Base-by-base conservation (phyloP, 805 yeast species). In the Kockiozyma suomiensis region DNA sequence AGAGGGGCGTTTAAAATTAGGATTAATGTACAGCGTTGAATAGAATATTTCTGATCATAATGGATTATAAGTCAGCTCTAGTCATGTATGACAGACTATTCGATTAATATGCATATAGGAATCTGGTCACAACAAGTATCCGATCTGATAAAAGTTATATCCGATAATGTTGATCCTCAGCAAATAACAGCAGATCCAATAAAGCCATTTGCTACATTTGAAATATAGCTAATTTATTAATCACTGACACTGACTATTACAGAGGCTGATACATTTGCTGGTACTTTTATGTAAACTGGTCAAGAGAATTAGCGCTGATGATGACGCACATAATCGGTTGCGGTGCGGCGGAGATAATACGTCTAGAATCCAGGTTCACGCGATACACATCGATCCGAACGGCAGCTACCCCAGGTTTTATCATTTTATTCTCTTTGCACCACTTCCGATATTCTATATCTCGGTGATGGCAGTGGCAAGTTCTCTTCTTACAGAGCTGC, bases 401-500 rank as follows among this genome's bases (percentile, higher is more conserved):
- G n/a, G n/a, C n/a, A 30, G 10, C 33, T 30, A 30, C 33, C 33
- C 33, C 33, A 10, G 33, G 33, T 30, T 30, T 30, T 30, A 6
- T 12, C 41, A 13, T 12, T n/a, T 37, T n/a, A 13, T 32, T 7
- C 37, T 13, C 37, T 7, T 13, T 13, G 37, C 37, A 8, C 37
- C 12, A 8, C 13, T 8, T 7, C 37, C 37, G 13, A 32, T 32
- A 32, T 32, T 32, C 37, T 8, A 8, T n/a, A n/a, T n/a, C n/a
- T n/a, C n/a, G n/a, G 19, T 8, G 12, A 51, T 57, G 61, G 61
- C 49, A 6, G 52, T 45, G n/a, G 54, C 61, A n/a, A 35, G 56
- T 21, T 38, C 21, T 8, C 42, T 19, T 19, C 17, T 58, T 17
- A 26, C 25, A 10, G 58, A 54, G 35, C 42, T 58, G 12, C 62